A percentile compares a stretch with the other conserved stretches of the same genome.
Evolutionary conservation across 306 rosid species (phyloP).

Genomic region (Trifolium dubium): DNA sequence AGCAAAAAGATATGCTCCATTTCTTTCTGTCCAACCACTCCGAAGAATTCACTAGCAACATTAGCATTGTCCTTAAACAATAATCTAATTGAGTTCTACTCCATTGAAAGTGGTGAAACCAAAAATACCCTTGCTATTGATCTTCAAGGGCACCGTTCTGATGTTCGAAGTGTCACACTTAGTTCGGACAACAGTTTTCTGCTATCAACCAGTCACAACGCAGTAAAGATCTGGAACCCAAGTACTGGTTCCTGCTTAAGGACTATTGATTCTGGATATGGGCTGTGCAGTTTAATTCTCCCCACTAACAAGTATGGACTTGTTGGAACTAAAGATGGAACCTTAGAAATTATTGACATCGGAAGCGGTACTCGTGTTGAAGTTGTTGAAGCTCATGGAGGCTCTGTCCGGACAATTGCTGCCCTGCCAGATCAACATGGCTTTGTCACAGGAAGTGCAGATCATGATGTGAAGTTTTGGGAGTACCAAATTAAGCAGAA

Average conservation of each 20-base stretch:
- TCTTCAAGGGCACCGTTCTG: constrained; percentile 95
- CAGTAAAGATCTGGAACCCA: constrained; percentile 94
- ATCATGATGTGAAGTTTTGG: constrained; percentile 94
- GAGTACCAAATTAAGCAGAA: constrained; percentile 71
- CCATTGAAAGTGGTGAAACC: constrained; percentile 57
- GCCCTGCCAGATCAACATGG: constrained; percentile 76
- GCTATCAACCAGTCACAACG: constrained; percentile 96
- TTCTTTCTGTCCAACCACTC: constrained; percentile 75
- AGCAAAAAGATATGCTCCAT: constrained; percentile 90
- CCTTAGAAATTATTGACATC: constrained; percentile 78
- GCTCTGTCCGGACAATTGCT: constrained; percentile 67
- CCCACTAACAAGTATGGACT: constrained; percentile 84
- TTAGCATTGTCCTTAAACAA: constrained; percentile 88
- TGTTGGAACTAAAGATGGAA: constrained; percentile 93
- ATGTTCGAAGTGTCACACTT: constrained; percentile 84
- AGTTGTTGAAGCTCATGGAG: constrained; percentile 89
- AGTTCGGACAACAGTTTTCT: constrained; percentile 85
- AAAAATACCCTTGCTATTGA: constrained; percentile 67
- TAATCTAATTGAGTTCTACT: constrained; percentile 79
- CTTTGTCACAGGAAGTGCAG: constrained; percentile 93
- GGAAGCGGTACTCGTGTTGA: constrained; percentile 83
- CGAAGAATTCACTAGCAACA: constrained; percentile 75
- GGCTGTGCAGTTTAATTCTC: constrained; percentile 77
- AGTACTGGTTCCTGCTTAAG: constrained; percentile 92
- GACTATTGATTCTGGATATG: constrained; percentile 88